Evolutionary conservation across 2,329 filamentous ascomycete species (phyloP).

Genomic region (Clonostachys chloroleuca): DNA sequence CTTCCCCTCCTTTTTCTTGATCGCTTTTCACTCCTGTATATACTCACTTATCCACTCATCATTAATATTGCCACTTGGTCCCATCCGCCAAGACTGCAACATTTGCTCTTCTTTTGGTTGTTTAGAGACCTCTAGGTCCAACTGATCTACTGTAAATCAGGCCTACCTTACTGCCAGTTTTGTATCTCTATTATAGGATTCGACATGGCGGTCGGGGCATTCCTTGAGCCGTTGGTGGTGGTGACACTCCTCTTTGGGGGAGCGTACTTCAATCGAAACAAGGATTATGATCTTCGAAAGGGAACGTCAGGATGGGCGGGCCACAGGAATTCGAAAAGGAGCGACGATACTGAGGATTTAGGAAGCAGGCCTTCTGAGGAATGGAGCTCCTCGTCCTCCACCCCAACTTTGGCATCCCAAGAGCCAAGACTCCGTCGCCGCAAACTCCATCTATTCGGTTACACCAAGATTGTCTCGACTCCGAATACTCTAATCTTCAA

Average conservation of each 20-base stretch:
- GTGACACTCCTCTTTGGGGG: slow-evolving; percentile 36
- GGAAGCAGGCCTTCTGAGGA: neutral
- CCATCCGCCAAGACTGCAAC: neutral
- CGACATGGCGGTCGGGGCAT: slow-evolving; percentile 31
- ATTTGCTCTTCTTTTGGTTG: neutral
- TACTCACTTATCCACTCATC: too few species aligned
- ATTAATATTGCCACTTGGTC: too few species aligned
- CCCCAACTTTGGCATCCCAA: slow-evolving; percentile 15
- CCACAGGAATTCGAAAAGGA: slow-evolving; percentile 15
- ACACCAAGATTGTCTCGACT: slow-evolving; percentile 18
- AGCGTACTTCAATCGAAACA: slow-evolving; percentile 37
- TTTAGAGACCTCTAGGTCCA: neutral
- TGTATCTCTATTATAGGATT: neutral
- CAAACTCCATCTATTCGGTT: slow-evolving; percentile 23
- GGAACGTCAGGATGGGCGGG: slow-evolving; percentile 11
- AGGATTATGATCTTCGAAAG: slow-evolving; percentile 22
- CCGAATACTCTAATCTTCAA: slow-evolving; percentile 24
- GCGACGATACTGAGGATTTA: slow-evolving; percentile 14
- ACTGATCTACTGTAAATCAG: neutral
- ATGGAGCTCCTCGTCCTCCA: slow-evolving; percentile 14
- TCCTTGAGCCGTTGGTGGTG: slow-evolving; percentile 35
- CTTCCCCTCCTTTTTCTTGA: too few species aligned
- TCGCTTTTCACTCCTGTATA: too few species aligned
- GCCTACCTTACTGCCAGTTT: too few species aligned
- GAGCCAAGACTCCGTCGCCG: slow-evolving; percentile 21